Conservation (phyloP, 2,329 filamentous ascomycete genomes). For the Chrysosphaeria jannelii region DNA sequence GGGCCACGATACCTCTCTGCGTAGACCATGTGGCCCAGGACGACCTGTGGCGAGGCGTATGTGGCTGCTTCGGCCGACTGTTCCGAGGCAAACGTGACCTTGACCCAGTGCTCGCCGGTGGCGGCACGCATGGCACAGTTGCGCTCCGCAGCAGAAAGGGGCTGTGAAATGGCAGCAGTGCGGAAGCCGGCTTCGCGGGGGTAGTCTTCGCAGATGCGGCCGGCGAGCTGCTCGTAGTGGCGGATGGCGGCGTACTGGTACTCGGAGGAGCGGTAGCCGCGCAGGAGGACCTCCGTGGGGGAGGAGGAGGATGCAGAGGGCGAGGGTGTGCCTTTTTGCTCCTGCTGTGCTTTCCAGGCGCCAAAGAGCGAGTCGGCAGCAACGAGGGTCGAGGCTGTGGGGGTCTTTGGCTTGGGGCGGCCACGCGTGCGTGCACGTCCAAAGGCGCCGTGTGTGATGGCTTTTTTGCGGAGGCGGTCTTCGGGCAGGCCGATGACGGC, state of each 20-base stretch:
- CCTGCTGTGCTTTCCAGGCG: conserved; percentile 21
- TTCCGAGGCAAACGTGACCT: conserved; percentile 49
- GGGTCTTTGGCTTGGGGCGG: conserved; percentile 14
- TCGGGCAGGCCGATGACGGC: conserved; percentile 18
- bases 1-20: conserved; percentile 39
- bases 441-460: conserved; percentile 22
- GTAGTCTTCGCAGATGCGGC: conserved; percentile 78
- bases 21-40: conserved; percentile 38
- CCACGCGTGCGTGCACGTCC: conserved; percentile 29
- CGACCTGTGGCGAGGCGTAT: conserved; percentile 38
- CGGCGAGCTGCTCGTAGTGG: conserved; percentile 66
- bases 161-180: conserved; percentile 6
- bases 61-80: conserved; percentile 40
- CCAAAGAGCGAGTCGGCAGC: conserved; percentile 31
- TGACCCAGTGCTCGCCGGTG: conserved; percentile 78
- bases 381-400: conserved; percentile 22
- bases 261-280: conserved; percentile 38
- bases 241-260: conserved; percentile 66
- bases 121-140: conserved; percentile 42
- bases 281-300: conserved; percentile 51
- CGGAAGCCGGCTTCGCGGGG: conserved; percentile 52
- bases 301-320: conserved; percentile 2
- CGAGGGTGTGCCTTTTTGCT: conserved; percentile 3
- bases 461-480: conserved; percentile 2
- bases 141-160: conserved; percentile 41